These are phyloP conservation scores for Candida sp. DNA, from an alignment of 1,139 yeast genomes.

Conservation along the genomic window DNA sequence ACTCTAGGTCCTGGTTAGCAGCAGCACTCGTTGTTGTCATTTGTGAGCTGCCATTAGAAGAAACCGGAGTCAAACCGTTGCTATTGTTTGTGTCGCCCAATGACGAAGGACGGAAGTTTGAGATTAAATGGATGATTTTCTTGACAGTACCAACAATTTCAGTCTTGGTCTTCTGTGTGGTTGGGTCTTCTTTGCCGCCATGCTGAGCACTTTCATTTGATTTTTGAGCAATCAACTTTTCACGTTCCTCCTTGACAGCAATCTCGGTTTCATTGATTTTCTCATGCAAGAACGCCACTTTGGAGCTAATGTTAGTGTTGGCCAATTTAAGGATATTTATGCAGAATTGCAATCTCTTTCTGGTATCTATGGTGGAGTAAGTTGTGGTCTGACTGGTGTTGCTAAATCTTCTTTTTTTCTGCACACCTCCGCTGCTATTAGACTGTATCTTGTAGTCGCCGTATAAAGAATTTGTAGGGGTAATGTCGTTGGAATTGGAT, in stretches of 20 bases:
- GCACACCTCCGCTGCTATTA: not conserved
- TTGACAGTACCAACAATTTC: conserved; percentile 91
- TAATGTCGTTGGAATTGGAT: conserved; percentile 7
- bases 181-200: too few relatives aligned
- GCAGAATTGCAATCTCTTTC: conserved; percentile 72
- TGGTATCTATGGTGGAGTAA: conserved; percentile 52
- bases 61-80: conserved; percentile 12
- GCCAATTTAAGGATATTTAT: conserved; percentile 77
- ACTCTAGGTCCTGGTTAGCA: conserved; percentile 21
- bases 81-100: conserved; percentile 19
- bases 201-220: conserved; percentile 12
- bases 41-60: conserved; percentile 14
- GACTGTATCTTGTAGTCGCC: conserved; percentile 9
- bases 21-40: not conserved
- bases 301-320: conserved; percentile 68
- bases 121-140: conserved; percentile 83
- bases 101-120: conserved; percentile 85
- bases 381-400: conserved; percentile 17
- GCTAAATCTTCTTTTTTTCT: conserved; percentile 27
- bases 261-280: conserved; percentile 30
- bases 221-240: conserved; percentile 10
- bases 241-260: conserved; percentile 18
- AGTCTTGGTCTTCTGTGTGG: conserved; percentile 59
- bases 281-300: conserved; percentile 64
- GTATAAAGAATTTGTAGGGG: conserved; percentile 12